Evolutionary conservation across 2,329 filamentous ascomycete species (phyloP), one percentile per base, ranked within the genome.

Genomic region (Fusarium zealandicum): DNA sequence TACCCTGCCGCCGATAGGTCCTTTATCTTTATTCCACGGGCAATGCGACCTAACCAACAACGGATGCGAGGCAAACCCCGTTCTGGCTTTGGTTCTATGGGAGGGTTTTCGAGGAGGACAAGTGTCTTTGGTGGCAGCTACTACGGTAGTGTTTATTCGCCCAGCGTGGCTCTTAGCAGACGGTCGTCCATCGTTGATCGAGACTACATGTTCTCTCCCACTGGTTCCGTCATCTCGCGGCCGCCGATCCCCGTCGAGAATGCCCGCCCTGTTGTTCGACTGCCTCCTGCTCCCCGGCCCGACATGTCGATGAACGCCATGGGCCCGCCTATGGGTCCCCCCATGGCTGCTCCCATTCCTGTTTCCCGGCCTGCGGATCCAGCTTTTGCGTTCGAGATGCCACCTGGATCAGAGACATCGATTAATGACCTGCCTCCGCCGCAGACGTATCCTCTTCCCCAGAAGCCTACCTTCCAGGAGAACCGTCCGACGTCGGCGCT

Each of bases 1-100:
- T 96, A 95, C 75, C 95, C 95, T 6, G 90, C 92, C 2, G 81
- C 85, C 39, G 93, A 97, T 67, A 83, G 95, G 61, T 98, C 95
- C 0, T 99, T 99, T 73, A 96, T 97, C 67, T 99, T 99, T 76
- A 99, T 99, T 56, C 95, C 95, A 11, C 85, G 95, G 63, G 93
- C 93, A 10, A 83, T 97, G 78, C 86, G 95, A 64, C 95, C 95
- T 12, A 97, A 96, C 71, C 92, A 96, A 72, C 91, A 96, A 77
- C 90, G 96, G 49, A 69, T 70, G 52, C 70, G 73, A 40, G 90
- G 89, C 55, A 89, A 90, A 69, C 87, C 90, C 31, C 83, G 88
- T 53, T 89, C 90, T 52, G 85, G 86, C 13, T 83, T 90, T 75
- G 88, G 80, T 62, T 91, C 79, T 67, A 77, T 89, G 49, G 84